Percentiles rank a stretch among this genome's conserved stretches.
Conservation (phyloP, 108 stramenopile genomes). For the Conticribra weissflogii region DNA sequence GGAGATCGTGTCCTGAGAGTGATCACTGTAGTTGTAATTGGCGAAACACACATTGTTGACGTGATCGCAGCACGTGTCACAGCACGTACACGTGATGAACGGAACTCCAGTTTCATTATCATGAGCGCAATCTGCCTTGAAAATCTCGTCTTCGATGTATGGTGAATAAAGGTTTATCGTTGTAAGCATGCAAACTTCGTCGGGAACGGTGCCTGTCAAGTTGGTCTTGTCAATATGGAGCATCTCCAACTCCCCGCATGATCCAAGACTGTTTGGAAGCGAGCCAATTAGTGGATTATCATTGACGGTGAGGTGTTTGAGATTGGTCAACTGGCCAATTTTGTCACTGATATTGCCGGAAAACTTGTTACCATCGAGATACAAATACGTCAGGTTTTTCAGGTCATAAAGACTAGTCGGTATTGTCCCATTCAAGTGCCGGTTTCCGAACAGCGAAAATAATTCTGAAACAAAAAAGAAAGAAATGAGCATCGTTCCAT, state of each 20-base stretch:
- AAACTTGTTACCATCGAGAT: neutral
- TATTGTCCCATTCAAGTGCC: constrained; percentile 5
- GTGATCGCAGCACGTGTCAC: neutral
- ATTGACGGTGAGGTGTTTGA: constrained; percentile 1
- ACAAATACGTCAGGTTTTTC: constrained; percentile 1
- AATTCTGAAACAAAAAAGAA: neutral
- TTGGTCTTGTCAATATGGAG: constrained; percentile 7
- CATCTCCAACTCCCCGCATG: constrained; percentile 1
- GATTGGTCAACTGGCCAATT: neutral
- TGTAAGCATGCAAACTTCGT: constrained; percentile 10
- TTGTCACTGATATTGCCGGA: neutral
- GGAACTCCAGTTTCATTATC: neutral
- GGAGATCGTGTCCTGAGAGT: neutral
- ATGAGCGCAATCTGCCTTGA: constrained; percentile 5
- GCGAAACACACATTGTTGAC: neutral
- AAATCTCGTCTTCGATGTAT: neutral
- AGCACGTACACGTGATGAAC: neutral
- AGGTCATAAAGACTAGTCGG: neutral
- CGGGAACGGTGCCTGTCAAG: constrained; percentile 11
- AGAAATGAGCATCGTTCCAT: neutral
- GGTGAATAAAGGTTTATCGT: neutral
- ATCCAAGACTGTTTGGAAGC: constrained; percentile 17
- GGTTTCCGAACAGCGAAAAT: neutral
- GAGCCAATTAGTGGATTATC: constrained; percentile 20
- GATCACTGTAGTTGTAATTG: neutral